phyloP scores from a whole-genome alignment of 371 early-diverging fungal genomes.

The Circinella minor region DNA sequence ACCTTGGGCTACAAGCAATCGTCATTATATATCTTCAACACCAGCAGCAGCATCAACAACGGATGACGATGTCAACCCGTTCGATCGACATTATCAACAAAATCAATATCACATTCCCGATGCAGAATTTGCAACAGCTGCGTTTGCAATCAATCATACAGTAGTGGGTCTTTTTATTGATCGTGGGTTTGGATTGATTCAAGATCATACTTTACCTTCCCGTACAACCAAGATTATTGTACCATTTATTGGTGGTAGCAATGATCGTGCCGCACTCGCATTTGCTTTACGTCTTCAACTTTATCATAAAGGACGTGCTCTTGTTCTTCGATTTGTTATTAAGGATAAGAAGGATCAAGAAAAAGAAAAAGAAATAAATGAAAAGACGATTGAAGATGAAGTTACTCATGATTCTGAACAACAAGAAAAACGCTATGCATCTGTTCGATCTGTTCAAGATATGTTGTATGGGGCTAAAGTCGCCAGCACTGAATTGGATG shows the following conservation, averaged over 20 bases:
- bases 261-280: constrained; percentile 56
- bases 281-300: constrained; percentile 40
- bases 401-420: neutral
- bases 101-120: constrained; percentile 21
- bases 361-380: neutral
- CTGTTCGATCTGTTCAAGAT: constrained; percentile 12
- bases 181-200: constrained; percentile 65
- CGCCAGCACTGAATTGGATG: neutral
- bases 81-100: neutral
- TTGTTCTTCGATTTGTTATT: constrained; percentile 11
- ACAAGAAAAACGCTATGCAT: constrained; percentile 11
- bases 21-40: neutral
- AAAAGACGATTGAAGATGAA: neutral
- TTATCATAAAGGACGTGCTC: constrained; percentile 12
- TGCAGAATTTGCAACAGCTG: constrained; percentile 24
- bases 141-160: constrained; percentile 22
- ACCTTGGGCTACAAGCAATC: constrained; percentile 24
- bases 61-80: neutral
- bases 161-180: constrained; percentile 69
- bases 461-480: neutral
- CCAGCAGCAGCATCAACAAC: neutral
- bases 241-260: constrained; percentile 59
- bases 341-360: neutral
- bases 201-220: constrained; percentile 21
- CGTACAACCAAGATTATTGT: constrained; percentile 25